Base-by-base conservation (phyloP, 2,329 filamentous ascomycete genomes). In the Stagonosporopsis rhizophila region DNA sequence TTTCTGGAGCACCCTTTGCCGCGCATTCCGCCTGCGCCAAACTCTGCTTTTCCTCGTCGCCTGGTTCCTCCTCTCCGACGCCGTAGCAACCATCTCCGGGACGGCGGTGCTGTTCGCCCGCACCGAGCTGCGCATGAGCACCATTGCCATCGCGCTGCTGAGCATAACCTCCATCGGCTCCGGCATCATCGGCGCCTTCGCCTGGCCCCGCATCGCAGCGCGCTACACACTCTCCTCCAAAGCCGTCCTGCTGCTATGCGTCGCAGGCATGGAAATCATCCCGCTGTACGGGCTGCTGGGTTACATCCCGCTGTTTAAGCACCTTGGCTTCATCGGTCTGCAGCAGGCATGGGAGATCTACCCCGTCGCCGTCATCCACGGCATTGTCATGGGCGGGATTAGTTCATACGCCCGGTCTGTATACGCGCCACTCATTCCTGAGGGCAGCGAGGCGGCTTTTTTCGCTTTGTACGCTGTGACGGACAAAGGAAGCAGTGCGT, bases 401-500 rank as follows among this genome's bases (percentile, higher is more conserved):
- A 91, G 89, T 40, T 89, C 89, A 11, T 96, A 97, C 75, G 96
- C 93, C 70, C 89, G 94, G 19, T 92, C 91, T 38, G 85, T 97
- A 15, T 98, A 91, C 71, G 91, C 92, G 9, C 90, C 96, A 70
- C 83, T 97, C 53, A 95, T 98, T 47, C 94, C 94, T 0, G 91
- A 92, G 0, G 93, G 93, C 6, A 93, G 89, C 15, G 94, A 98
- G 77, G 92, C 93, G 0, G 92, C 93, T 0, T 97, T 98, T 70
- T 97, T 95, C 72, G 92, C 93, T 0, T 81, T 97, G 1, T 97
- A 96, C 72, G 93, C 94, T 37, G 96, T 97, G 57, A 97, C 94
- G 1, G 94, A 98, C 75, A 98, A 97, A 75, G 92, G 92, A 0
- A 95, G 90, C 19, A 95, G 90, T 70, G 84, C 96, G 2, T 94